Evolutionary conservation across 495 filamentous ascomycete genomes (phyloP).

Genomic region (Lasiosphaeria miniovina): DNA sequence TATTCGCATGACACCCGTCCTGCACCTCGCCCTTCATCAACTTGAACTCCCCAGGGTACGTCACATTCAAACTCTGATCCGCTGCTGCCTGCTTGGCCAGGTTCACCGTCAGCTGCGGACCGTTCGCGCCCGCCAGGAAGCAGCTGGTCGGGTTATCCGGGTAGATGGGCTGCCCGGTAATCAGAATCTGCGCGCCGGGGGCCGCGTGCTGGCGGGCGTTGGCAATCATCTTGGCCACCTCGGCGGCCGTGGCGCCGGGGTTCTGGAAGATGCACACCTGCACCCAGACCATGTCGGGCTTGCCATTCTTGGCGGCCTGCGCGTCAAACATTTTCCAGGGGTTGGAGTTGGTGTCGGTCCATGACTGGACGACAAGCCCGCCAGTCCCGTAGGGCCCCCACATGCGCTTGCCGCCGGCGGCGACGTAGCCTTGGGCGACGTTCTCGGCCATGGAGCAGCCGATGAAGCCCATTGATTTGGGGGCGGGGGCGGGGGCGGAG

Average conservation of each 20-base stretch:
- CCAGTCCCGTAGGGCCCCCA: constrained; percentile 31
- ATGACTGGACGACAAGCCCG: constrained; percentile 28
- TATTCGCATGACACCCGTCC: constrained; percentile 31
- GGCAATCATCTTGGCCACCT: constrained; percentile 29
- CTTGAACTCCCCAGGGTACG: constrained; percentile 27
- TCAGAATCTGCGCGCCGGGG: constrained; percentile 25
- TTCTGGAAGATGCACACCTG: constrained; percentile 29
- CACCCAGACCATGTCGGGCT: constrained; percentile 24
- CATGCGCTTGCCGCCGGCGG: constrained; percentile 23
- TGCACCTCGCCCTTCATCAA: constrained; percentile 25
- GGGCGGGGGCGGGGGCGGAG: constrained; percentile 1
- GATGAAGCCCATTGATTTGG: constrained; percentile 30
- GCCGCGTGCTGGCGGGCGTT: constrained; percentile 29
- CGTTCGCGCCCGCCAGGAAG: constrained; percentile 23
- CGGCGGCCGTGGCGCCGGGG: constrained; percentile 24
- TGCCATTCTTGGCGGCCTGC: constrained; percentile 23
- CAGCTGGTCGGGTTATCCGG: constrained; percentile 22
- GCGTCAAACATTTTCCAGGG: constrained; percentile 23
- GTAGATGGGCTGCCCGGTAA: constrained; percentile 31
- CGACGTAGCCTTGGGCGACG: constrained; percentile 30
- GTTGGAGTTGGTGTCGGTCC: constrained; percentile 24
- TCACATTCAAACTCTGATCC: constrained; percentile 20
- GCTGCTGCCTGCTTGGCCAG: constrained; percentile 27
- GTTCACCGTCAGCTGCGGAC: constrained; percentile 22
- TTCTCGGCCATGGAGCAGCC: constrained; percentile 37